Conservation (phyloP, 2,329 filamentous ascomycete species). For the Aspergillus pseudoglaucus region DNA sequence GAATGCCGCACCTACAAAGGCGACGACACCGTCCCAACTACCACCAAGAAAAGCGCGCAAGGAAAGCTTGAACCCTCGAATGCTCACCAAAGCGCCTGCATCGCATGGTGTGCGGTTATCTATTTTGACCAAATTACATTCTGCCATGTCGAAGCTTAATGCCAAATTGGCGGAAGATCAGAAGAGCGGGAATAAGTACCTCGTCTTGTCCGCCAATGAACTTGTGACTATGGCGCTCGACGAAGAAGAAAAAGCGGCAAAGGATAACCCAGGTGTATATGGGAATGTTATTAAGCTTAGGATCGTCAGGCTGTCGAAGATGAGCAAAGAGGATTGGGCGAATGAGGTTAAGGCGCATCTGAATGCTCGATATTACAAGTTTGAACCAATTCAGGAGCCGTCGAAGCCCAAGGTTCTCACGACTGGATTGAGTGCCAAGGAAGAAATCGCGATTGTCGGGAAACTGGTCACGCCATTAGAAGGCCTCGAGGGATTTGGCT, state of each 20-base stretch:
- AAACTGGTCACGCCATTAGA: constrained; percentile 59
- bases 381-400: constrained; percentile 21
- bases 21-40: constrained; percentile 5
- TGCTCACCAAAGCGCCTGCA: constrained; percentile 39
- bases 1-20: background rate
- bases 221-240: constrained; percentile 42
- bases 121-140: constrained; percentile 40
- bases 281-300: constrained; percentile 76
- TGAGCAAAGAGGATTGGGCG: constrained; percentile 66
- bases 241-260: constrained; percentile 70
- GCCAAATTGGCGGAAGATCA: constrained; percentile 28
- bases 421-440: constrained; percentile 60
- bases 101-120: constrained; percentile 35
- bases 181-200: constrained; percentile 22
- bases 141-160: constrained; percentile 38
- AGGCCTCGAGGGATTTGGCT: constrained; percentile 63
- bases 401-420: constrained; percentile 50
- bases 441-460: constrained; percentile 63
- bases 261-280: constrained; percentile 65
- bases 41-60: constrained; percentile 28
- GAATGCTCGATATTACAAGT: constrained; percentile 31
- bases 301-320: constrained; percentile 68
- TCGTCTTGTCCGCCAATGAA: constrained; percentile 38
- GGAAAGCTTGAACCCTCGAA: constrained; percentile 41
- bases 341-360: constrained; percentile 49